Conservation (phyloP, 1,284 basidiomycete genomes). For the Trichosporon sp. region DNA sequence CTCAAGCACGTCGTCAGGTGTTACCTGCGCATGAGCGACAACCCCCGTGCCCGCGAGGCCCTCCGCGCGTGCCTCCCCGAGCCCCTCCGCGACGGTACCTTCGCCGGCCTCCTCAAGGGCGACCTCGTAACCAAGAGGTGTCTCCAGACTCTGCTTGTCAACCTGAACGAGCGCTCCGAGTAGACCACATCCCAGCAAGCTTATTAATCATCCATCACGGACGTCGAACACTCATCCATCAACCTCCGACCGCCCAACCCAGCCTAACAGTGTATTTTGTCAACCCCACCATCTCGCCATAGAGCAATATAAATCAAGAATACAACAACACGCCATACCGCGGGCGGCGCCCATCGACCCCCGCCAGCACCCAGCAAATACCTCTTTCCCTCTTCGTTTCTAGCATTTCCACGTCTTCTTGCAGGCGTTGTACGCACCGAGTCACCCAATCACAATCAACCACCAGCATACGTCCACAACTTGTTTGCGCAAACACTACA, state of each 20-base stretch:
- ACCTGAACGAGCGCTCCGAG: constrained; percentile 60
- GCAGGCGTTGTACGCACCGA: constrained; percentile 1
- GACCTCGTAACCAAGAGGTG: constrained; percentile 97
- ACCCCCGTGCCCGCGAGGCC: constrained; percentile 93
- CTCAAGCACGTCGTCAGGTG: constrained; percentile 98
- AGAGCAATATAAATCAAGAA: not conserved
- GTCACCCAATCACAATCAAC: constrained; percentile 1
- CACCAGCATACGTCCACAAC: constrained; percentile 1
- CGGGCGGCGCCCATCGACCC: not conserved
- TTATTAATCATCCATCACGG: not conserved
- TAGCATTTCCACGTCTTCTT: constrained; percentile 1
- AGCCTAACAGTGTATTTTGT: not conserved
- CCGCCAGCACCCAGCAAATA: not conserved
- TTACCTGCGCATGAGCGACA: constrained; percentile 93
- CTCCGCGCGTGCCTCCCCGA: constrained; percentile 95
- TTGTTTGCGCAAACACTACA: constrained; percentile 3
- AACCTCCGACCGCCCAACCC: not conserved
- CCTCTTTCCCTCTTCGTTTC: not conserved
- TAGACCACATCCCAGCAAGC: constrained; percentile 3
- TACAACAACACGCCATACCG: not conserved
- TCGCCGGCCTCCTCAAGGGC: constrained; percentile 83
- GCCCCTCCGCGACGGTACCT: constrained; percentile 90
- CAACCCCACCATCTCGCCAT: not conserved
- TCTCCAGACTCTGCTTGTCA: constrained; percentile 88
- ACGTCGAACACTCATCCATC: not conserved